Evolutionary conservation across 1,284 basidiomycete species (phyloP).

Genomic region (Naganishia liquefaciens): DNA sequence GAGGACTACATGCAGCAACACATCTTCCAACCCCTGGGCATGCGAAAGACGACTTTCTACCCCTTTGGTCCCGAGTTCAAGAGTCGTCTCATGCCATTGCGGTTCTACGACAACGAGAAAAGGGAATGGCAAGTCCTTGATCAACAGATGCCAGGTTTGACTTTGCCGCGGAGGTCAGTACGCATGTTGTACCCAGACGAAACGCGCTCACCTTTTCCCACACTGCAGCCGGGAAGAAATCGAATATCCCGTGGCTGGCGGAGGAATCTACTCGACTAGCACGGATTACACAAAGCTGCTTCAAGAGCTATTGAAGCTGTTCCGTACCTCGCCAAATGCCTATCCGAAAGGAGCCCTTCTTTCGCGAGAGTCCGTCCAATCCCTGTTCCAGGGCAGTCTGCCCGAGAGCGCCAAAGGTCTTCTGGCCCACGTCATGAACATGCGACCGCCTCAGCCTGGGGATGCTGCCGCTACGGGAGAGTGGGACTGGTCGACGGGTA

Average conservation of each 20-base stretch:
- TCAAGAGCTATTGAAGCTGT: constrained; percentile 39
- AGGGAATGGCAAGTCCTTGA: constrained; percentile 36
- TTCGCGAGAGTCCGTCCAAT: constrained; percentile 35
- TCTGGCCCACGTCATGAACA: constrained; percentile 33
- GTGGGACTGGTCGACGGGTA: constrained; percentile 44
- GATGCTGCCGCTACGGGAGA: constrained; percentile 35
- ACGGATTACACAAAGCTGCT: constrained; percentile 41
- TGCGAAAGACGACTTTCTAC: constrained; percentile 43
- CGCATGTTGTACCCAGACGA: neutral
- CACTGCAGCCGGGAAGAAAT: constrained; percentile 36
- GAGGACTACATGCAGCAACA: constrained; percentile 42
- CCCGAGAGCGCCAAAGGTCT: constrained; percentile 28
- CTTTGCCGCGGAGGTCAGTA: constrained; percentile 38
- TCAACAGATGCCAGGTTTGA: constrained; percentile 36
- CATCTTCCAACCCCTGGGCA: constrained; percentile 41
- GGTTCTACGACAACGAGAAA: neutral
- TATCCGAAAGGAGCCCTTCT: constrained; percentile 32
- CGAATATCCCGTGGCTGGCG: constrained; percentile 45
- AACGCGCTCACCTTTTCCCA: neutral
- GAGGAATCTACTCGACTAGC: constrained; percentile 42
- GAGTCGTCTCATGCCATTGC: constrained; percentile 30
- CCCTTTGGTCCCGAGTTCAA: constrained; percentile 37
- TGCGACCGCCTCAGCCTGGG: constrained; percentile 9
- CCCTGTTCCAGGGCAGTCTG: constrained; percentile 39
- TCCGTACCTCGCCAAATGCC: constrained; percentile 31